Percentiles rank a stretch among this genome's conserved stretches.
Conservation (phyloP, 768 basidiomycete species). For the Daedaleopsis sinensis region DNA sequence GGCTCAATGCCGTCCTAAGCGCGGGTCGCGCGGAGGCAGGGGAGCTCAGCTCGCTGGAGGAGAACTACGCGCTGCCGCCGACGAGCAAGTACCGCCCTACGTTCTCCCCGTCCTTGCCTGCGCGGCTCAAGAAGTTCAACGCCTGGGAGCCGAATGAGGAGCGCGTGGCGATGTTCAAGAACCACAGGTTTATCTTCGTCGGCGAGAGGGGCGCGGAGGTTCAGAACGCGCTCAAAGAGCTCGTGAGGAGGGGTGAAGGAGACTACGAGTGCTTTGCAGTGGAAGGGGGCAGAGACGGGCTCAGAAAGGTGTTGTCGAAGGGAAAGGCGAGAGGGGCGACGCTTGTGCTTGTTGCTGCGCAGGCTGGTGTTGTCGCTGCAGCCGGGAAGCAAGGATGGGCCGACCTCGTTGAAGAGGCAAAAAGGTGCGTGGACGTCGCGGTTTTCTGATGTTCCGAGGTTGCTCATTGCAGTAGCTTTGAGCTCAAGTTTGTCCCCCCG, state of each 20-base stretch:
- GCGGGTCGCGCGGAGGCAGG: slow-evolving; percentile 42
- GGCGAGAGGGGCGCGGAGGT: slow-evolving; percentile 56
- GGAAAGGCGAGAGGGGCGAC: slow-evolving; percentile 47
- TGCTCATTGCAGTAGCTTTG: slow-evolving; percentile 33
- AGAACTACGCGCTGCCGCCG: slow-evolving; percentile 51
- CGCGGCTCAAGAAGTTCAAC: slow-evolving; percentile 51
- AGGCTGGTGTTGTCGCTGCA: slow-evolving; percentile 46
- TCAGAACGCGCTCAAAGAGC: slow-evolving; percentile 51
- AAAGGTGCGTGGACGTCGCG: slow-evolving; percentile 40
- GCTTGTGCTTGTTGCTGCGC: slow-evolving; percentile 56
- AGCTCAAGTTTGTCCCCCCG: slow-evolving; percentile 46
- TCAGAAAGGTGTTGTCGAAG: slow-evolving; percentile 54
- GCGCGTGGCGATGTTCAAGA: slow-evolving; percentile 54
- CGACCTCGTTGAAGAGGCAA: slow-evolving; percentile 52
- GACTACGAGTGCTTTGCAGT: slow-evolving; percentile 66
- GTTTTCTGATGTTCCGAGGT: not conserved
- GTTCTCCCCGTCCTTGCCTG: slow-evolving; percentile 53
- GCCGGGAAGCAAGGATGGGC: slow-evolving; percentile 60
- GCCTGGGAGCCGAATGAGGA: slow-evolving; percentile 73
- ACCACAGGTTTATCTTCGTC: slow-evolving; percentile 61
- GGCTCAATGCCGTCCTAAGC: slow-evolving; percentile 64
- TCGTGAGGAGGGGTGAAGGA: slow-evolving; percentile 60
- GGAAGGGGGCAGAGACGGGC: slow-evolving; percentile 48
- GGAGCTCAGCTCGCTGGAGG: slow-evolving; percentile 44
- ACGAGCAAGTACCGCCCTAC: slow-evolving; percentile 60